Percentiles rank a stretch among this genome's conserved stretches.
phyloP scores from a whole-genome alignment of 2,329 filamentous ascomycete species.

The Aspergillus puulaauensis region DNA sequence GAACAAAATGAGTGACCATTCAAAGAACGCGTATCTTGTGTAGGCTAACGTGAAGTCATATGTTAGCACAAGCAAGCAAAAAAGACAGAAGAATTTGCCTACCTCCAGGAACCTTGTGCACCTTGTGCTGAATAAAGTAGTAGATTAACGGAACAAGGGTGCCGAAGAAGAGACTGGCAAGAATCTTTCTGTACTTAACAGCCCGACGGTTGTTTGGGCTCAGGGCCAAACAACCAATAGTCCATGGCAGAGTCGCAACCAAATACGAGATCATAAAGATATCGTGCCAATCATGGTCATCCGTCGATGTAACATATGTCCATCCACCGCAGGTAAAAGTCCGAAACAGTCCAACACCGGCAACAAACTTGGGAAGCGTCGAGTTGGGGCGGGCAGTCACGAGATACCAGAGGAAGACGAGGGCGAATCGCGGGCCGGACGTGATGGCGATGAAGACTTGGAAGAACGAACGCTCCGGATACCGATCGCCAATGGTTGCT shows the following conservation, averaged over 20 bases:
- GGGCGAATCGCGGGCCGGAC: conserved; percentile 85
- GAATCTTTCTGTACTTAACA: conserved; percentile 82
- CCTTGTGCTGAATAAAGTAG: conserved; percentile 98
- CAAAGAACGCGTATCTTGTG: conserved; percentile 95
- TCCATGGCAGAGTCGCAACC: conserved; percentile 93
- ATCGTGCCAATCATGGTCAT: conserved; percentile 98
- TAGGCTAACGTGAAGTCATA: conserved; percentile 65
- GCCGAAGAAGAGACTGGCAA: conserved; percentile 83
- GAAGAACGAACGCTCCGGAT: conserved; percentile 94
- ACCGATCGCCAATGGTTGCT: conserved; percentile 93
- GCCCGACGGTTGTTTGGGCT: conserved; percentile 82
- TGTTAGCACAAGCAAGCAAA: conserved; percentile 4
- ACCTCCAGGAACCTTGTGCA: conserved; percentile 92
- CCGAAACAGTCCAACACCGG: conserved; percentile 76
- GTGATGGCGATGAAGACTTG: conserved; percentile 97
- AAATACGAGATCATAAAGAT: conserved; percentile 99
- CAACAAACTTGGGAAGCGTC: conserved; percentile 77
- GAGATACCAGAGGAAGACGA: conserved; percentile 90
- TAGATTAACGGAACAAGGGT: conserved; percentile 88
- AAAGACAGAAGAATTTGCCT: conserved; percentile 34
- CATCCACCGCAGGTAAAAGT: conserved; percentile 94
- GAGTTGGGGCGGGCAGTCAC: conserved; percentile 75
- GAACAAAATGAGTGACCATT: conserved; percentile 92
- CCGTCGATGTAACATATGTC: conserved; percentile 98
- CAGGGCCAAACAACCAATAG: conserved; percentile 80